These are phyloP conservation scores for Talaromyces sp. DNA, from an alignment of 2,329 filamentous ascomycete species.

Conservation along the genomic window DNA sequence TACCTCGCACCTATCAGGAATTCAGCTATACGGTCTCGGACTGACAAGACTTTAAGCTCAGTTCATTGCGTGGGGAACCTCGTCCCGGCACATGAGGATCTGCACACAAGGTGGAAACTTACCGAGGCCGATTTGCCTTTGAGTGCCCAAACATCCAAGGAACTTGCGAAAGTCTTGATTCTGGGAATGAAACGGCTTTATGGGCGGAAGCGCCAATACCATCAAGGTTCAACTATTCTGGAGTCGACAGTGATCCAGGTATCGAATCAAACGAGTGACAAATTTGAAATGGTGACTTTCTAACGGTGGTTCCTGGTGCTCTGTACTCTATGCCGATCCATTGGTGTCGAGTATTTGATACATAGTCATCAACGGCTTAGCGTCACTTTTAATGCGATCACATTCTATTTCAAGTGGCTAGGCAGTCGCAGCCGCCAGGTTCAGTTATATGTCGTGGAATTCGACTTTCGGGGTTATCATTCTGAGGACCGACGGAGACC, in stretches of 20 bases:
- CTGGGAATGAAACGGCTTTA: background rate
- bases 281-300: background rate
- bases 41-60: background rate
- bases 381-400: background rate
- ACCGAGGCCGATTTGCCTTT: background rate
- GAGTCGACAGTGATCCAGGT: background rate
- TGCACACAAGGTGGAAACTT: background rate
- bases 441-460: background rate
- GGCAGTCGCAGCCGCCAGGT: background rate
- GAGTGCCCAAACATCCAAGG: background rate
- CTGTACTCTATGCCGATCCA: background rate
- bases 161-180: background rate
- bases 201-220: background rate
- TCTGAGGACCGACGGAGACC: background rate
- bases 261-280: background rate
- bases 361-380: background rate
- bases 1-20: background rate
- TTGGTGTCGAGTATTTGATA: no score
- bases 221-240: background rate
- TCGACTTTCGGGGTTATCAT: background rate
- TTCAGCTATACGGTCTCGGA: conserved; percentile 6
- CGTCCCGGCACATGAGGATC: background rate
- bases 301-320: background rate
- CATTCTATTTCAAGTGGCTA: background rate
- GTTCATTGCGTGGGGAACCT: background rate